Conservation (phyloP, 495 filamentous ascomycete species). For the Penicillium goetzii region DNA sequence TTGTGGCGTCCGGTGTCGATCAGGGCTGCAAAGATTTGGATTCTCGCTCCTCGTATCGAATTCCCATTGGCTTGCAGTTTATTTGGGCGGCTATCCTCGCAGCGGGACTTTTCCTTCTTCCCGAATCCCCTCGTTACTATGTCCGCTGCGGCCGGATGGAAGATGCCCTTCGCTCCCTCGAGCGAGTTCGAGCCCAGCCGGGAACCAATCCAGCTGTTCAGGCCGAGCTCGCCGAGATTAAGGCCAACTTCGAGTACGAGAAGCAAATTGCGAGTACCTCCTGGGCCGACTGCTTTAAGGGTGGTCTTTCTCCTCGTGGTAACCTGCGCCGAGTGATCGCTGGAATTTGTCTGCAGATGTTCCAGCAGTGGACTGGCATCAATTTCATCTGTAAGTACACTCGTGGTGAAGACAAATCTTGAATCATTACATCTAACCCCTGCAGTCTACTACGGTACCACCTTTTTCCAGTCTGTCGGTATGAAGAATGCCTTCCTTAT, state of each 20-base stretch:
- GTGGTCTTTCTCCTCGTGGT: constrained; percentile 50
- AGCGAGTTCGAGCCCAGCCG: constrained; percentile 46
- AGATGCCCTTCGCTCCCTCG: constrained; percentile 42
- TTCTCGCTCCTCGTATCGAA: constrained; percentile 66
- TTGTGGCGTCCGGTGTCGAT: constrained; percentile 70
- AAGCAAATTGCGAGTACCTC: constrained; percentile 54
- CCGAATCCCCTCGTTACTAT: constrained; percentile 71
- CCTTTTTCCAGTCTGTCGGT: constrained; percentile 66
- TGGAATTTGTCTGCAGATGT: constrained; percentile 70
- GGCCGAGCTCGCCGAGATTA: constrained; percentile 72
- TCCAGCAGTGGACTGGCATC: constrained; percentile 78
- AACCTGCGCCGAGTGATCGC: constrained; percentile 69
- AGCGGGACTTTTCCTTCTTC: constrained; percentile 69
- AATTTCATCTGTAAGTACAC: constrained; percentile 61
- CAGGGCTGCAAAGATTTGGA: constrained; percentile 63
- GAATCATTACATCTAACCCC: constrained; percentile 25
- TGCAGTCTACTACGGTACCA: constrained; percentile 66
- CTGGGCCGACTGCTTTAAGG: constrained; percentile 66
- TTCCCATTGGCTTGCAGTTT: constrained; percentile 69
- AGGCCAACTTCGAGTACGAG: constrained; percentile 72
- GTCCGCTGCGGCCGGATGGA: constrained; percentile 54
- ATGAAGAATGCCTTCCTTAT: constrained; percentile 70
- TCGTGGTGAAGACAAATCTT: neutral
- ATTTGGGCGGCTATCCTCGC: constrained; percentile 68
- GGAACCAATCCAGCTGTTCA: constrained; percentile 62